phyloP scores from a whole-genome alignment of 2,329 filamentous ascomycete species.

The Aspergillus viridinutans region DNA sequence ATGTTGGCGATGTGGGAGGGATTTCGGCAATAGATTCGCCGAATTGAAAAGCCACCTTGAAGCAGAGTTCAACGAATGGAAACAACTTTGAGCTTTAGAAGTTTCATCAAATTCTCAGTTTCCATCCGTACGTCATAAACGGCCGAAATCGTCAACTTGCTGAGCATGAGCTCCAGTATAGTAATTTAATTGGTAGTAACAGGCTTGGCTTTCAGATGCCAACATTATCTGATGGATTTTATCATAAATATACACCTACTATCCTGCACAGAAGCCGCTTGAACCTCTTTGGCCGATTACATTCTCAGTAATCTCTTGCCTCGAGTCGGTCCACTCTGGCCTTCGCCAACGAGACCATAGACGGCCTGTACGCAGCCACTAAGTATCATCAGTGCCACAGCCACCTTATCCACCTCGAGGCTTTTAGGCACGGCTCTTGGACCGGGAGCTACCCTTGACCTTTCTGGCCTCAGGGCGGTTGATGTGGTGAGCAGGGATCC shows the following conservation, averaged over 20 bases:
- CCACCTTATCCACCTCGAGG: constrained; percentile 1
- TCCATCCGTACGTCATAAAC: background rate
- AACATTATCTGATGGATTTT: constrained; percentile 1
- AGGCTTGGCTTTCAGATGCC: background rate
- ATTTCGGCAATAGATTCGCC: constrained; percentile 71
- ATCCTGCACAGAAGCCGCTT: constrained; percentile 11
- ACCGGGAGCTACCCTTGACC: constrained; percentile 48
- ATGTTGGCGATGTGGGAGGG: constrained; percentile 79
- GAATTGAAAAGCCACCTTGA: constrained; percentile 71
- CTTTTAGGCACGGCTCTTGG: constrained; percentile 33
- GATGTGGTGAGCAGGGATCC: constrained; percentile 88
- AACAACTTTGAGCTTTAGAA: constrained; percentile 47
- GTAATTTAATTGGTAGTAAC: background rate
- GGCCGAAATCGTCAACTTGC: background rate
- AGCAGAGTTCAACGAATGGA: constrained; percentile 73
- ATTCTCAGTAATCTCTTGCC: constrained; percentile 18
- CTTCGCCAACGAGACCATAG: constrained; percentile 8
- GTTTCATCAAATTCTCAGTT: background rate
- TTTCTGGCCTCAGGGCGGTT: constrained; percentile 71
- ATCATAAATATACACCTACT: constrained; percentile 21
- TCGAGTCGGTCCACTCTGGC: constrained; percentile 7
- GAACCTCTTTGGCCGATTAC: constrained; percentile 12
- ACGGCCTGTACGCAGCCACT: constrained; percentile 1
- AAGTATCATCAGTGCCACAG: constrained; percentile 2
- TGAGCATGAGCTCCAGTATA: background rate